phyloP scores from a whole-genome alignment of 441 rosid species.

The Jatropha multifida region DNA sequence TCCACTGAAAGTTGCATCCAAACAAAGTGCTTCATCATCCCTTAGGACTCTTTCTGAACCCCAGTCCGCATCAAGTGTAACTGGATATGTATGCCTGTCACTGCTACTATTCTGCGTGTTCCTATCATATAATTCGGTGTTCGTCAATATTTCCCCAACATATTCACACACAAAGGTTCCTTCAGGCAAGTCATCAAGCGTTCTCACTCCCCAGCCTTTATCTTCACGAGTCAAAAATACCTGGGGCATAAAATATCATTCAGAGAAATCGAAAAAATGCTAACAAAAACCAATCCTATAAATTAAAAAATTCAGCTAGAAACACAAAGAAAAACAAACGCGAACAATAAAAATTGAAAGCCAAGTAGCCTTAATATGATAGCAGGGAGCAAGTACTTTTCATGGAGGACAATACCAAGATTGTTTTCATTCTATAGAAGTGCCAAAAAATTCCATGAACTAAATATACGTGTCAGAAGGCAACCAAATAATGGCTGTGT shows the following conservation, averaged over 20 bases:
- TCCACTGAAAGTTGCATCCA: conserved; percentile 80
- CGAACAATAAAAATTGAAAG: not conserved
- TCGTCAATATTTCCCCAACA: conserved; percentile 82
- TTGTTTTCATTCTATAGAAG: not conserved
- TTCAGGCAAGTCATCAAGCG: conserved; percentile 72
- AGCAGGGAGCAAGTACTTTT: not conserved
- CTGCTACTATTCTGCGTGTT: conserved; percentile 45
- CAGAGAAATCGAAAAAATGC: not conserved
- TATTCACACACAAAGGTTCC: conserved; percentile 90
- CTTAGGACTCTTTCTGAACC: conserved; percentile 68
- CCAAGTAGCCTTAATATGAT: not conserved
- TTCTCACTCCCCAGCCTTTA: conserved; percentile 91
- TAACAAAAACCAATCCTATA: not conserved
- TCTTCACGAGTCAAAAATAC: conserved; percentile 62
- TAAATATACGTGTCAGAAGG: not conserved
- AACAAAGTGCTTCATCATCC: conserved; percentile 94
- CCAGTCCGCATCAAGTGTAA: conserved; percentile 96
- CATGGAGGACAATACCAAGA: not conserved
- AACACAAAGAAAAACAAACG: not conserved
- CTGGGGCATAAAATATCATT: conserved; percentile 40
- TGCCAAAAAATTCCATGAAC: not conserved
- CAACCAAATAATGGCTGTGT: not conserved
- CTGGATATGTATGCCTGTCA: conserved; percentile 84
- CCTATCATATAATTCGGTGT: conserved; percentile 65
- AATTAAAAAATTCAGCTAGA: conserved; percentile 8